Conservation (phyloP, 2,329 filamentous ascomycete genomes). For the Fusarium abutilonis region DNA sequence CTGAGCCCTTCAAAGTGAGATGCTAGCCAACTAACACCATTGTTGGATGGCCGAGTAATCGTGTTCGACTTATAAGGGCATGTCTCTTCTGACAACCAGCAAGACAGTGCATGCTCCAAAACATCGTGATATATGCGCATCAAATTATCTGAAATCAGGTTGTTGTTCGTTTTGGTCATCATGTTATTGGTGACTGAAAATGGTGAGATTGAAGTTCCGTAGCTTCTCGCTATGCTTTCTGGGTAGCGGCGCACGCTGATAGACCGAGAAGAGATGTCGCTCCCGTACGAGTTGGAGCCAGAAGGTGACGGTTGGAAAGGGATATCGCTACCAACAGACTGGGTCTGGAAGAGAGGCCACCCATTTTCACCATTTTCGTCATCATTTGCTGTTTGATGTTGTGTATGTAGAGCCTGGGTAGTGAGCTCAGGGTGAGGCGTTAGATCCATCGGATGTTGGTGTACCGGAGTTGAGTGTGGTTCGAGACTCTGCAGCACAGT, state of each 20-base stretch:
- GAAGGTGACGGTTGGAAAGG: constrained; percentile 44
- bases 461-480: constrained; percentile 29
- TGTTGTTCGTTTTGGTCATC: constrained; percentile 43
- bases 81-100: constrained; percentile 64
- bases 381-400: constrained; percentile 34
- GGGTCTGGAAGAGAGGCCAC: constrained; percentile 42
- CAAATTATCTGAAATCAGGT: constrained; percentile 43
- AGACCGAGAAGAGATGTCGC: constrained; percentile 42
- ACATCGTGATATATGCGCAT: constrained; percentile 62
- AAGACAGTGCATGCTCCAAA: constrained; percentile 62
- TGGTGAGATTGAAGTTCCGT: constrained; percentile 42
- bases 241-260: constrained; percentile 42
- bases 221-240: constrained; percentile 42
- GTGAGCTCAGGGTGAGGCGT: constrained; percentile 38
- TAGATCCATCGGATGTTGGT: constrained; percentile 37
- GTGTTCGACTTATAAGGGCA: constrained; percentile 57
- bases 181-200: constrained; percentile 44
- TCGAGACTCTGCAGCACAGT: constrained; percentile 37
- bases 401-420: constrained; percentile 28
- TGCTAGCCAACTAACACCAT: constrained; percentile 45
- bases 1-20: constrained; percentile 43
- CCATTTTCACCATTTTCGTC: constrained; percentile 43
- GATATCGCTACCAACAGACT: constrained; percentile 37
- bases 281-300: constrained; percentile 44
- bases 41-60: constrained; percentile 35